Conservation (phyloP, 257 asterid species). For the Lantana camara region DNA sequence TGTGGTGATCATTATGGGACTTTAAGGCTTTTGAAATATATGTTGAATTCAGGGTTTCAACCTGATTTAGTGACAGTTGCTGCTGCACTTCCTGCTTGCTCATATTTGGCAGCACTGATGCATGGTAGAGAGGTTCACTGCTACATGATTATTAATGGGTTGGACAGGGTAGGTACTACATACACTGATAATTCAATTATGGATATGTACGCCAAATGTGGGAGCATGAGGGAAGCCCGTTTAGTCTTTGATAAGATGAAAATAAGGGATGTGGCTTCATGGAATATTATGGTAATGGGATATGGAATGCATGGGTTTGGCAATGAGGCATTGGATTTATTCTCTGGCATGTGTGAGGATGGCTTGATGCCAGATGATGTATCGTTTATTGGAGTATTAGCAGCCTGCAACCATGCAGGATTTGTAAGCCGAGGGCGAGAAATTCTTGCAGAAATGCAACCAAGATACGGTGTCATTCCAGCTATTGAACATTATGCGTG, state of each 20-base stretch:
- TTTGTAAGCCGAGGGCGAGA: slow-evolving; percentile 55
- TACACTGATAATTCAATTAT: slow-evolving; percentile 61
- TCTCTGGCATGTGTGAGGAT: slow-evolving; percentile 52
- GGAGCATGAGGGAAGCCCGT: slow-evolving; percentile 70
- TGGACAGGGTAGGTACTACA: slow-evolving; percentile 38
- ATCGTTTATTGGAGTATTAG: slow-evolving; percentile 72
- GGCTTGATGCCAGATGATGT: slow-evolving; percentile 69
- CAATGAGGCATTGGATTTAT: slow-evolving; percentile 63
- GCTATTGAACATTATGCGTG: slow-evolving; percentile 75
- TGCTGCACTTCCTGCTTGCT: slow-evolving; percentile 76
- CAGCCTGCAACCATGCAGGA: slow-evolving; percentile 90
- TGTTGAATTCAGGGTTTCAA: slow-evolving; percentile 50
- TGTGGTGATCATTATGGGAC: slow-evolving; percentile 75
- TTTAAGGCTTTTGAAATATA: slow-evolving; percentile 52
- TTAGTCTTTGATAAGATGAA: slow-evolving; percentile 54
- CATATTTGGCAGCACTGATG: slow-evolving; percentile 64
- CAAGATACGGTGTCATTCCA: slow-evolving; percentile 56
- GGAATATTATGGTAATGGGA: slow-evolving; percentile 91
- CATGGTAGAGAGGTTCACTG: slow-evolving; percentile 80
- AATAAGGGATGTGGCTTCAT: slow-evolving; percentile 70
- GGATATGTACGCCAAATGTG: slow-evolving; percentile 94
- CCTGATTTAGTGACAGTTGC: slow-evolving; percentile 80
- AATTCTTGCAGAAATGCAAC: slow-evolving; percentile 60
- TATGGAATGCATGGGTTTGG: slow-evolving; percentile 82
- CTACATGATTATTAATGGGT: slow-evolving; percentile 50